Evolutionary conservation across 2,329 filamentous ascomycete genomes (phyloP), one percentile per base, ranked within the genome.

Genomic region (Pseudogymnoascus sp.): DNA sequence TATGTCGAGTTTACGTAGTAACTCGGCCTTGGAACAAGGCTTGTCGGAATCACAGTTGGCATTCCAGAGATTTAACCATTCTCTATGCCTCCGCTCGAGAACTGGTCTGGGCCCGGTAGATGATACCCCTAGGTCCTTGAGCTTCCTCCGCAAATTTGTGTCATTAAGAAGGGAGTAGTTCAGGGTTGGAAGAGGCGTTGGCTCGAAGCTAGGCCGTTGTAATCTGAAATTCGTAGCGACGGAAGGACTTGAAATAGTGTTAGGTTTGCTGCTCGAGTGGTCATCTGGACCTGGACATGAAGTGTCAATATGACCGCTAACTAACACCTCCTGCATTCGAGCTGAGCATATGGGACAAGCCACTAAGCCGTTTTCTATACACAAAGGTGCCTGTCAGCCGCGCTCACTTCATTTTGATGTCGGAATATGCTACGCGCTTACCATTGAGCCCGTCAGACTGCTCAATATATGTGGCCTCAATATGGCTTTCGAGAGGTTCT

Each of bases 61-160:
- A 73, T 99, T 99, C 88, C 91, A 97, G 15, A 99, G 77, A 37
- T 94, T 97, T 60, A 94, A 82, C 92, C 92, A 99, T 74, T 99
- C 94, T 25, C 84, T 90, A 70, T 97, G 92, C 15, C 95, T 84
- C 66, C 82, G 83, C 72, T 93, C 88, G 61, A 97, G 78, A 1
- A 92, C 79, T 52, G 81, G 77, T 52, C 87, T 87, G 0, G 81
- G 74, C 0, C 94, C 94, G 64, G 77, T 79, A 8, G 80, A 82
- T 0, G 90, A 87, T 62, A 97, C 86, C 0, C 92, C 91, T 1
- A 94, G 79, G 2, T 96, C 91, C 15, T 79, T 73, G 42, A 99
- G 77, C 74, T 96, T 97, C 71, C 90, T 94, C 58, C 87, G 84
- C 60, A 99, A 78, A 1, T 83, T 82, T 0, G 75, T 77, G 21